Evolutionary conservation across 1,284 basidiomycete genomes (phyloP).

Genomic region (Puccinia coronata): DNA sequence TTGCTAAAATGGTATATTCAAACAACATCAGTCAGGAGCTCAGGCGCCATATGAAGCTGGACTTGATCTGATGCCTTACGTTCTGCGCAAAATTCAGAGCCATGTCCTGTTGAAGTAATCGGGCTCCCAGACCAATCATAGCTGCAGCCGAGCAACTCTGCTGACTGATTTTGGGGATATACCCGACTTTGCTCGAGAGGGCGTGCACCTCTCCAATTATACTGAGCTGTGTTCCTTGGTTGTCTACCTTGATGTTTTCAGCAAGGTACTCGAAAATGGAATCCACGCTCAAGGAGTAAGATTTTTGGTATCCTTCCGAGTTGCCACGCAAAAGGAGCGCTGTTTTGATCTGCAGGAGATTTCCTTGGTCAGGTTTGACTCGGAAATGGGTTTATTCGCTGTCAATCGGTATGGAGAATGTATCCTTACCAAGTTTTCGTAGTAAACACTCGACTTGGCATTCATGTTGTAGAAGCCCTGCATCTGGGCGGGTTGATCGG

Average conservation of each 20-base stretch:
- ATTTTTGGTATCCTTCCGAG: constrained; percentile 23
- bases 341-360: constrained; percentile 24
- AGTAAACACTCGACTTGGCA: constrained; percentile 30
- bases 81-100: constrained; percentile 59
- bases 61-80: constrained; percentile 15
- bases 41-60: neutral
- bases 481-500: constrained; percentile 24
- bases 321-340: constrained; percentile 32
- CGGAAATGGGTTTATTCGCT: neutral
- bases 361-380: neutral
- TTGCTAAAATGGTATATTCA: constrained; percentile 30
- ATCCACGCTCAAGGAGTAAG: constrained; percentile 10
- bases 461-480: constrained; percentile 33
- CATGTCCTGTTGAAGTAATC: constrained; percentile 60
- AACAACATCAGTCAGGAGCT: neutral
- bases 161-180: constrained; percentile 34
- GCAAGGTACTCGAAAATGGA: constrained; percentile 37
- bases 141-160: constrained; percentile 63
- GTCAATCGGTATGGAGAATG: neutral
- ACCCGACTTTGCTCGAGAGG: neutral
- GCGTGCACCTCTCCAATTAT: constrained; percentile 40
- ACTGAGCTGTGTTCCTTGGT: constrained; percentile 11
- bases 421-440: constrained; percentile 34
- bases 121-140: constrained; percentile 64
- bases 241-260: constrained; percentile 28